Evolutionary conservation across 1,284 basidiomycete genomes (phyloP).

Genomic region (Nidula niveotomentosa): DNA sequence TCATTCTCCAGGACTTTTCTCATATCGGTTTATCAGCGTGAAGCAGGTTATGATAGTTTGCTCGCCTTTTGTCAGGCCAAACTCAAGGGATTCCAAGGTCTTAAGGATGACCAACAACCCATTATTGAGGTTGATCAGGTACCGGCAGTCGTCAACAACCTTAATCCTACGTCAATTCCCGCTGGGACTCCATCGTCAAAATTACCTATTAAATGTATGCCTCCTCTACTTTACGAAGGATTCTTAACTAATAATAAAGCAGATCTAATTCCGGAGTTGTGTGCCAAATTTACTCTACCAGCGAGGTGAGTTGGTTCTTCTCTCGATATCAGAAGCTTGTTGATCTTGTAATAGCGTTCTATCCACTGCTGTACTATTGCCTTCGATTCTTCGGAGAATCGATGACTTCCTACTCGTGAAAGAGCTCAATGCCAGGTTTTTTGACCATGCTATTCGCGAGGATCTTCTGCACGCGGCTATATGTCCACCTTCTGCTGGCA

Average conservation of each 20-base stretch:
- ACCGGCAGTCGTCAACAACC: conserved; percentile 49
- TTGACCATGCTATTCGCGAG: conserved; percentile 60
- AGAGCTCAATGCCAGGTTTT: conserved; percentile 72
- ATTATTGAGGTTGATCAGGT: conserved; percentile 66
- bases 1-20: conserved; percentile 4
- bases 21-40: conserved; percentile 42
- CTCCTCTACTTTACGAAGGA: no score
- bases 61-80: conserved; percentile 64
- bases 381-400: conserved; percentile 68
- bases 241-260: not conserved
- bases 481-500: conserved; percentile 62
- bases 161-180: conserved; percentile 46
- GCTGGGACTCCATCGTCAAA: conserved; percentile 28
- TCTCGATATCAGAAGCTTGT: conserved; percentile 1
- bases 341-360: conserved; percentile 45
- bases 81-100: conserved; percentile 57
- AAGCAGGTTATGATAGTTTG: conserved; percentile 53
- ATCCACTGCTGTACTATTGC: conserved; percentile 65
- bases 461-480: conserved; percentile 63
- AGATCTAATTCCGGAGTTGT: conserved; percentile 81
- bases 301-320: conserved; percentile 51
- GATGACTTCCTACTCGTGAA: conserved; percentile 73
- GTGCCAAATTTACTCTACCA: conserved; percentile 67
- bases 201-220: conserved; percentile 53
- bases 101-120: conserved; percentile 65